These are phyloP conservation scores for Acacia pycnantha DNA, from an alignment of 331 rosid species.

Conservation along the genomic window DNA sequence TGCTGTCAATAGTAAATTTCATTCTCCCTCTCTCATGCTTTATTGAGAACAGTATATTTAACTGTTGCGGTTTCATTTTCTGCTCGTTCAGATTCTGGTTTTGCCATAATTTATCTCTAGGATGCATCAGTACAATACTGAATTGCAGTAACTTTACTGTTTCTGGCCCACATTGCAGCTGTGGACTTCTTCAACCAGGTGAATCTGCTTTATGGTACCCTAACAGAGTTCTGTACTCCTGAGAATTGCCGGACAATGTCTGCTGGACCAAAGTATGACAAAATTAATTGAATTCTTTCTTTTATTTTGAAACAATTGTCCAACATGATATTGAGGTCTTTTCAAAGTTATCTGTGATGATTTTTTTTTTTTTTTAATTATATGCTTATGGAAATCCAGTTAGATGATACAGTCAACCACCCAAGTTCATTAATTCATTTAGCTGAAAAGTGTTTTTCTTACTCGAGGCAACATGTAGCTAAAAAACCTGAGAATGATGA, in stretches of 20 bases:
- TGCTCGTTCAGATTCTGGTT: conserved; percentile 17
- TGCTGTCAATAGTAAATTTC: conserved; percentile 88
- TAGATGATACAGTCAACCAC: conserved; percentile 22
- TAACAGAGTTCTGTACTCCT: conserved; percentile 96
- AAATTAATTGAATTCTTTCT: conserved; percentile 17
- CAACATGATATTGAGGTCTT: not conserved
- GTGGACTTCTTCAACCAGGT: conserved; percentile 99
- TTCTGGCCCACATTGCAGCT: conserved; percentile 55
- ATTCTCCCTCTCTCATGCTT: conserved; percentile 35
- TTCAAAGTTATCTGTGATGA: not conserved
- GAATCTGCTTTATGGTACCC: conserved; percentile 97
- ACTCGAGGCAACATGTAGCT: not conserved
- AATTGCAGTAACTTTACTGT: conserved; percentile 33
- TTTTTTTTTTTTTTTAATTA: not conserved
- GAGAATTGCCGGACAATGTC: conserved; percentile 99
- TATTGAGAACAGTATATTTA: conserved; percentile 27
- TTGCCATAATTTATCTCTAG: conserved; percentile 15
- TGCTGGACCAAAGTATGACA: conserved; percentile 98
- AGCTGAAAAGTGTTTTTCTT: conserved; percentile 11
- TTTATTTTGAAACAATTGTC: not conserved
- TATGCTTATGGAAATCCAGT: conserved; percentile 8
- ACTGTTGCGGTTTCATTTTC: conserved; percentile 2
- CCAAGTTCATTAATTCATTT: conserved; percentile 1
- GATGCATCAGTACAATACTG: conserved; percentile 25
- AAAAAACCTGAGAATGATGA: not conserved